phyloP scores from a whole-genome alignment of 768 basidiomycete genomes.

The Lactifluus subvellereus region DNA sequence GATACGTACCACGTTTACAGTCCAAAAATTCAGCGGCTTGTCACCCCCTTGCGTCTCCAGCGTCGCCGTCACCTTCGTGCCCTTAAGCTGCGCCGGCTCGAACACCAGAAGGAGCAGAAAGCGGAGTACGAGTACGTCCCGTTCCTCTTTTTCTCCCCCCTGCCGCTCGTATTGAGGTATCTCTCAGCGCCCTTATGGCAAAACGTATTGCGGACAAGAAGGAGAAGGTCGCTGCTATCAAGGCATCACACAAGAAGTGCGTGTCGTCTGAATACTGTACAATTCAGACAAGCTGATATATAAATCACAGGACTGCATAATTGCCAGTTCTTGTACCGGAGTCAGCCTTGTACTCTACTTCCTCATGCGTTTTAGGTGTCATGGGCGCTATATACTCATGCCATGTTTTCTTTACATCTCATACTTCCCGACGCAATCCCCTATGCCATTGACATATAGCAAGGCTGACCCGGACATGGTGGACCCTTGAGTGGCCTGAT shows the following conservation, averaged over 20 bases:
- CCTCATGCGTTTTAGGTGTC: slow-evolving; percentile 12
- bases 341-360: slow-evolving; percentile 12
- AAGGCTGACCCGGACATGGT: neutral
- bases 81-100: slow-evolving; percentile 82
- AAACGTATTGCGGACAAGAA: slow-evolving; percentile 94
- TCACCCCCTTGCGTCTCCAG: slow-evolving; percentile 93
- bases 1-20: slow-evolving; percentile 34
- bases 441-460: slow-evolving; percentile 6
- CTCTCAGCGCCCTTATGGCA: slow-evolving; percentile 56
- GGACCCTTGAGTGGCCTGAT: neutral
- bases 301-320: slow-evolving; percentile 19
- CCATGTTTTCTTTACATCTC: slow-evolving; percentile 14
- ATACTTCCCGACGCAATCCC: slow-evolving; percentile 10
- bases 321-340: neutral
- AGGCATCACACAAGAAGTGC: slow-evolving; percentile 74
- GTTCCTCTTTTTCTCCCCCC: neutral
- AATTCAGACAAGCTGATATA: neutral
- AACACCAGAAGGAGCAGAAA: slow-evolving; percentile 93
- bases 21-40: slow-evolving; percentile 95
- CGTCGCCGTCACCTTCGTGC: slow-evolving; percentile 89
- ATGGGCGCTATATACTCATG: slow-evolving; percentile 19
- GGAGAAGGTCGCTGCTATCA: slow-evolving; percentile 81
- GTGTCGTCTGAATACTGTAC: slow-evolving; percentile 21
- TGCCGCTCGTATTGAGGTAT: neutral
- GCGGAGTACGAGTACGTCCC: slow-evolving; percentile 77